Conservation (phyloP, 345 rosid genomes). For the Eucalyptus coolabah region DNA sequence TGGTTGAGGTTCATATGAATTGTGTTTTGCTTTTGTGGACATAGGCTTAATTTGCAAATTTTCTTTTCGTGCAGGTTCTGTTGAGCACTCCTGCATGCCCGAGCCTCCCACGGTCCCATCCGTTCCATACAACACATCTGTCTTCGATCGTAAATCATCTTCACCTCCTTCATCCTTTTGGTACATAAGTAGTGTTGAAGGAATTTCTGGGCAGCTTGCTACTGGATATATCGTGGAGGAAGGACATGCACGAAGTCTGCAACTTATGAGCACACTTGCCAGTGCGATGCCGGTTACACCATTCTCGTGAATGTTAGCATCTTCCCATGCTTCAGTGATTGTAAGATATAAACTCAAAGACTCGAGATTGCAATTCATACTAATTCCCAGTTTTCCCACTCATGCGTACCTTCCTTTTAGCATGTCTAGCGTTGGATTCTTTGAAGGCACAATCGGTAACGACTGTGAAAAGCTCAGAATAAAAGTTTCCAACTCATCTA, state of each 20-base stretch:
- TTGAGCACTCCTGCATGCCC: background rate
- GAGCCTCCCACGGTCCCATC: accelerated
- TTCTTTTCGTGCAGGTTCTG: background rate
- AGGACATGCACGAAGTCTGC: background rate
- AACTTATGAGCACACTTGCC: background rate
- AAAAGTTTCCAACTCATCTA: background rate
- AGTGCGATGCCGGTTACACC: slow-evolving; percentile 5
- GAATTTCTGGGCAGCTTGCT: background rate
- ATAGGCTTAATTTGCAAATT: background rate
- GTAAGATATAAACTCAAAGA: slow-evolving; percentile 13
- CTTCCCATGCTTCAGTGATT: slow-evolving; percentile 27
- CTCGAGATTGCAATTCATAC: background rate
- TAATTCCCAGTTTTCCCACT: background rate
- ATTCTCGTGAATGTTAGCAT: slow-evolving; percentile 4
- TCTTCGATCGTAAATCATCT: background rate
- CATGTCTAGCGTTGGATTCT: background rate
- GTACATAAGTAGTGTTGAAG: background rate
- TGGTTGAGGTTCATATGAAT: background rate
- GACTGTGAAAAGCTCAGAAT: slow-evolving; percentile 27
- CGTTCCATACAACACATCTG: background rate
- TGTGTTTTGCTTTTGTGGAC: background rate
- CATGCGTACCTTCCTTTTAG: too few species aligned
- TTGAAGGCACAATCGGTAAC: slow-evolving; percentile 23
- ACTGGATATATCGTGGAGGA: background rate
- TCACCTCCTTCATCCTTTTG: background rate